Evolutionary conservation across 192 early-diverging fungal genomes (phyloP).

Genomic region (Linnemannia elongata): DNA sequence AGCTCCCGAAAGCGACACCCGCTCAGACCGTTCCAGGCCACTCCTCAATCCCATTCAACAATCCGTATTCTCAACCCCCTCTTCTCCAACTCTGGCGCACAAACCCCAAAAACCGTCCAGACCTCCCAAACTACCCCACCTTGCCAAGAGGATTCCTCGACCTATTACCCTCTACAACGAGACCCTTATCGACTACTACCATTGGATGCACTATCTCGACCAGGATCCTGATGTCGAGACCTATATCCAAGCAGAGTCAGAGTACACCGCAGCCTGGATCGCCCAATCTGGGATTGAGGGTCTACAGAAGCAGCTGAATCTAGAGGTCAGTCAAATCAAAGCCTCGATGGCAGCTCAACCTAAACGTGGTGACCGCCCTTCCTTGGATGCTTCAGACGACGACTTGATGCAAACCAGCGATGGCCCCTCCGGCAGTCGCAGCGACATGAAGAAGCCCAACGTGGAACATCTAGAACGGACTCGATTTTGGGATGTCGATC

Average conservation of each 20-base stretch:
- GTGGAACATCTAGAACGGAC: slow-evolving; percentile 26
- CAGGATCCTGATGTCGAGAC: slow-evolving; percentile 36
- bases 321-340: slow-evolving; percentile 25
- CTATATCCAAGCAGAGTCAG: slow-evolving; percentile 33
- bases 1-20: background rate
- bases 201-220: slow-evolving; percentile 46
- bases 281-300: slow-evolving; percentile 17
- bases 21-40: background rate
- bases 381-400: background rate
- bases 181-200: slow-evolving; percentile 45
- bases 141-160: slow-evolving; percentile 43
- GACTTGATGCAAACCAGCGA: background rate
- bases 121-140: slow-evolving; percentile 7
- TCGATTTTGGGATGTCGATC: slow-evolving; percentile 47
- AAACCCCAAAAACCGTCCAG: background rate
- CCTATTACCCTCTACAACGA: slow-evolving; percentile 47
- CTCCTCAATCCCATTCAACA: background rate
- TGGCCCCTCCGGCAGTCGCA: background rate
- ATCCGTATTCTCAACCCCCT: too few species aligned
- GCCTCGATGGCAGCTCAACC: slow-evolving; percentile 3
- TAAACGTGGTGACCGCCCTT: too few species aligned
- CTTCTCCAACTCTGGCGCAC: background rate
- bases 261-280: slow-evolving; percentile 39
- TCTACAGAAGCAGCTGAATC: slow-evolving; percentile 34
- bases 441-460: background rate